Percentiles rank a stretch among this genome's conserved stretches.
phyloP scores from a whole-genome alignment of 805 yeast genomes.

The Zygoascus bituminiphila region DNA sequence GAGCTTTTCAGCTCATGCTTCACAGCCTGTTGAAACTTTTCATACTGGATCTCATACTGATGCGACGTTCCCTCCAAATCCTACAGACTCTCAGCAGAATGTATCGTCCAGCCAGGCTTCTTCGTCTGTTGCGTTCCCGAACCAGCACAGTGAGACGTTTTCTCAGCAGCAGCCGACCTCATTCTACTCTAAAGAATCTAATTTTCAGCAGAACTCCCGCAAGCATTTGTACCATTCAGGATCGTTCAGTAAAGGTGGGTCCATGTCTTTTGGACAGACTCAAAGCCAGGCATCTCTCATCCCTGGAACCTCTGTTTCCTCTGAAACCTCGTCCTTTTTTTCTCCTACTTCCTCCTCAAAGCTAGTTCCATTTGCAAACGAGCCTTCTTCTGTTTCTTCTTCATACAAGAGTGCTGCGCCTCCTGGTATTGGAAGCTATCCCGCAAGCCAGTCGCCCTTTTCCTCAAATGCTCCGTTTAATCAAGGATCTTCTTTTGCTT shows the following conservation, averaged over 20 bases:
- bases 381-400: slow-evolving; percentile 23
- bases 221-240: not conserved
- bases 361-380: slow-evolving; percentile 22
- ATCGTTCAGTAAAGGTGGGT: not conserved
- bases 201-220: not conserved
- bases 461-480: slow-evolving; percentile 1
- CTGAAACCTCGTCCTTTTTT: slow-evolving; percentile 21
- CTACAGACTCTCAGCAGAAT: not conserved
- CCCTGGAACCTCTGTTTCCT: not conserved
- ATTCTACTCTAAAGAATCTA: not conserved
- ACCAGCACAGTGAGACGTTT: not conserved
- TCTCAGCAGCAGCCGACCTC: not conserved
- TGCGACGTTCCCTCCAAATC: no score
- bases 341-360: slow-evolving; percentile 23
- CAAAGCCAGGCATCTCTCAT: not conserved
- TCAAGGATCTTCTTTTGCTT: slow-evolving; percentile 1
- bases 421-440: slow-evolving; percentile 8
- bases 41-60: not conserved
- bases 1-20: slow-evolving; percentile 1
- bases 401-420: slow-evolving; percentile 21
- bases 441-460: slow-evolving; percentile 5
- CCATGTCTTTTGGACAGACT: not conserved
- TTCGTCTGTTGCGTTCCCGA: not conserved
- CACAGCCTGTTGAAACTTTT: not conserved
- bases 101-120: not conserved